Evolutionary conservation across 305 asterid genomes (phyloP).

Genomic region (Withania somnifera): DNA sequence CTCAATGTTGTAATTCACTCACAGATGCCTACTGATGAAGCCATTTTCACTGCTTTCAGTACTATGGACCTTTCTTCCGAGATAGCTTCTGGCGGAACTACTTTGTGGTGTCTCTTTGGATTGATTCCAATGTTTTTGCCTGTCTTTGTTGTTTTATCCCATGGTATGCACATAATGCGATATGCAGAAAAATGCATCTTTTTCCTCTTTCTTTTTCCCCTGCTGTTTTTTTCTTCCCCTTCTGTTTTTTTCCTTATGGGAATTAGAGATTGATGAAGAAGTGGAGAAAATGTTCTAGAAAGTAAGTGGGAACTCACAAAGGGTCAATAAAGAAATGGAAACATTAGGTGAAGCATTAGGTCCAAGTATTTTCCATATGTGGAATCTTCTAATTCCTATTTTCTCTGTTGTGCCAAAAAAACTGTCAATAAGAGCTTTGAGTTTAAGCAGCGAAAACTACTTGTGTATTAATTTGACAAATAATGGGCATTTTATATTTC

Average conservation of each 20-base stretch:
- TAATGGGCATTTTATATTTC: background rate
- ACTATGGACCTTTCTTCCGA: conserved; percentile 23
- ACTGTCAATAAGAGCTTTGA: background rate
- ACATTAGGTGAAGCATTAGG: background rate
- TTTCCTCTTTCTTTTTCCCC: background rate
- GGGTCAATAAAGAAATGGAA: background rate
- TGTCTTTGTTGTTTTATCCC: conserved; percentile 1
- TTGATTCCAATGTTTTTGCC: conserved; percentile 27
- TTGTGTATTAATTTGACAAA: background rate
- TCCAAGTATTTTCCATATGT: background rate
- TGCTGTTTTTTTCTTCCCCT: too few relatives aligned
- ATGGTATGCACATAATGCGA: conserved; percentile 6
- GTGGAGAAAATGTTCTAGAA: background rate
- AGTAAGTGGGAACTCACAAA: background rate
- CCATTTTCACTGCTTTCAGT: conserved; percentile 26
- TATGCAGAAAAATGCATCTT: background rate
- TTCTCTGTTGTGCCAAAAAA: background rate
- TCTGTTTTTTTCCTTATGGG: background rate
- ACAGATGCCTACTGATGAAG: conserved; percentile 33
- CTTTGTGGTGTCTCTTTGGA: conserved; percentile 29
- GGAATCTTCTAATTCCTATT: background rate
- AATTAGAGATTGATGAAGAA: background rate
- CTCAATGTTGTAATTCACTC: conserved; percentile 25
- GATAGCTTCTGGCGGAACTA: conserved; percentile 20
- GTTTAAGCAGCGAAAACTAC: background rate